These are phyloP conservation scores for Myriangium duriaei DNA, from an alignment of 2,329 filamentous ascomycete genomes.

Conservation along the genomic window DNA sequence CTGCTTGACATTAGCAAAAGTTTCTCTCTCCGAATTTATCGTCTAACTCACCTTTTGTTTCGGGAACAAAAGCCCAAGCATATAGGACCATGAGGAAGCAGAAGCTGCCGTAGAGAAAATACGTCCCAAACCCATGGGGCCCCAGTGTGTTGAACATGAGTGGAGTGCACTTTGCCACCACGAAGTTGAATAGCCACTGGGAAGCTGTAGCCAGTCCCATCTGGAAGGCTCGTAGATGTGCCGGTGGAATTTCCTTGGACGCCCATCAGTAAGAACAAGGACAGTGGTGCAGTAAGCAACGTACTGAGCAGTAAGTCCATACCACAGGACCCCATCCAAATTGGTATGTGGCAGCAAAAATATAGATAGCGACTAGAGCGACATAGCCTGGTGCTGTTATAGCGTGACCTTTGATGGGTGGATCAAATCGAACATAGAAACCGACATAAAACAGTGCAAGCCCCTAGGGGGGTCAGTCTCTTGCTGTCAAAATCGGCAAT, in stretches of 20 bases:
- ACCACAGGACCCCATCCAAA: conserved; percentile 28
- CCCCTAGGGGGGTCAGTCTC: no score
- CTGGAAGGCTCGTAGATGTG: conserved; percentile 52
- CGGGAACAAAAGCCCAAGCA: conserved; percentile 56
- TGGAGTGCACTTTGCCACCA: conserved; percentile 54
- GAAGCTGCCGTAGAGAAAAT: conserved; percentile 57
- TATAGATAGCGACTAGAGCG: conserved; percentile 57
- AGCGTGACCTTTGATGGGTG: conserved; percentile 39
- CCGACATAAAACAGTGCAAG: conserved; percentile 57
- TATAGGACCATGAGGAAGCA: conserved; percentile 53
- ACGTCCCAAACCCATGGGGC: conserved; percentile 42
- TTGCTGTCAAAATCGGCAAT: no score
- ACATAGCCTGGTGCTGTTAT: conserved; percentile 57
- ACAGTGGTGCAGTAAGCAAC: no score
- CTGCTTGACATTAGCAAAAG: no score
- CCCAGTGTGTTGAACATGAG: conserved; percentile 51
- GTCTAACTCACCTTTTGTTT: conserved; percentile 62
- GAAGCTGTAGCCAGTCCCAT: conserved; percentile 56
- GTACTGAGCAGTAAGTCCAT: conserved; percentile 60
- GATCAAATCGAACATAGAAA: conserved; percentile 52
- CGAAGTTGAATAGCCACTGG: conserved; percentile 58
- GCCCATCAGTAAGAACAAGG: no score
- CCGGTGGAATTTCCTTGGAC: conserved; percentile 62
- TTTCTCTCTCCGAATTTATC: no score
- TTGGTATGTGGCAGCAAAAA: conserved; percentile 59